phyloP scores from a whole-genome alignment of 805 yeast genomes.

The Debaryomyces maramus region DNA sequence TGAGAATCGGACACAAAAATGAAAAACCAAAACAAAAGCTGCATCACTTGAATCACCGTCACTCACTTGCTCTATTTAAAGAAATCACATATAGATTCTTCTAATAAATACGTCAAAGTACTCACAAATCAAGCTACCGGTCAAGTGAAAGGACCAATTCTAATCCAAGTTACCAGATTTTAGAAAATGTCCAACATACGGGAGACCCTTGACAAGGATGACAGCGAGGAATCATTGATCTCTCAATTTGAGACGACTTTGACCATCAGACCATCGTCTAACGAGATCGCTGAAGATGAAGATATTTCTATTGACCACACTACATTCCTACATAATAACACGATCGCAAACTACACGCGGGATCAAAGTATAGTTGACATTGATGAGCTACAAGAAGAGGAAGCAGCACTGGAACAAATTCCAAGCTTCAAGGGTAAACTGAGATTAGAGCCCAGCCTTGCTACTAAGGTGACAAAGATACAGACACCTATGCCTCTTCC shows the following conservation, averaged over 20 bases:
- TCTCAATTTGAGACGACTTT: conserved; percentile 47
- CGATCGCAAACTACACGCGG: conserved; percentile 26
- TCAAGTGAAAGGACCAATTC: too few relatives aligned
- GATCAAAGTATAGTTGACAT: conserved; percentile 35
- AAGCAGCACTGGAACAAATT: conserved; percentile 33
- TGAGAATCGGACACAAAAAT: background rate
- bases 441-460: conserved; percentile 27
- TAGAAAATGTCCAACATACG: conserved; percentile 9
- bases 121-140: too few relatives aligned
- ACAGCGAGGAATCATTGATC: conserved; percentile 39
- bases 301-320: conserved; percentile 45
- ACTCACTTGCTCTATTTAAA: background rate
- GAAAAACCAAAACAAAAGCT: conserved; percentile 1
- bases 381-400: conserved; percentile 37
- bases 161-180: too few relatives aligned
- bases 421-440: conserved; percentile 37
- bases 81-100: too few relatives aligned
- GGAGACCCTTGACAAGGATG: conserved; percentile 13
- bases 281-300: conserved; percentile 31
- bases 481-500: background rate
- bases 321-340: conserved; percentile 25
- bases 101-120: too few relatives aligned
- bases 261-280: conserved; percentile 38
- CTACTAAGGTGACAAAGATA: conserved; percentile 11
- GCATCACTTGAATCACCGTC: background rate